phyloP scores from a whole-genome alignment of 2,329 filamentous ascomycete genomes.

The Fusarium subtropicale region DNA sequence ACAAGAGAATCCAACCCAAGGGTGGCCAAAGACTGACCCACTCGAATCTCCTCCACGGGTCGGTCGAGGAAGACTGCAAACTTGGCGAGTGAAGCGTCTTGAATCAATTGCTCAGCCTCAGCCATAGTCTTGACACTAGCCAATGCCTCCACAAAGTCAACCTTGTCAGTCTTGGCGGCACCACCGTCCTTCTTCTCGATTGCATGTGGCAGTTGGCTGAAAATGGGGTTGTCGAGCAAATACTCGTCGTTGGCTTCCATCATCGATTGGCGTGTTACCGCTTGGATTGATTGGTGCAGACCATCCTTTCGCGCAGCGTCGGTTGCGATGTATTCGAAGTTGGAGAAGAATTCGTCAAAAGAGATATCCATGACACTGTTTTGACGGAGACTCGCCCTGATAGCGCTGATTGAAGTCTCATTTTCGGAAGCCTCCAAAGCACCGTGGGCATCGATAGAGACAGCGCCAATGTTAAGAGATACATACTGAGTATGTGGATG shows the following conservation, averaged over 20 bases:
- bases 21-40: constrained; percentile 1
- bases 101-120: constrained; percentile 1
- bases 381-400: neutral
- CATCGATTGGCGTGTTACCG: constrained; percentile 3
- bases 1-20: constrained; percentile 8
- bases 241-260: constrained; percentile 11
- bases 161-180: neutral
- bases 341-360: constrained; percentile 5
- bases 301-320: neutral
- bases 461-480: constrained; percentile 8
- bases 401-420: constrained; percentile 6
- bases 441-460: constrained; percentile 8
- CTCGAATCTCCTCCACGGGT: neutral
- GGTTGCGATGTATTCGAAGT: constrained; percentile 5
- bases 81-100: constrained; percentile 6
- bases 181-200: neutral
- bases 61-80: constrained; percentile 15
- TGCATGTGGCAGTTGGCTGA: neutral
- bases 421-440: constrained; percentile 4
- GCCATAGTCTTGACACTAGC: neutral
- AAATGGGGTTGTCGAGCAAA: constrained; percentile 4
- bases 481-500: constrained; percentile 7
- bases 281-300: constrained; percentile 6
- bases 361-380: constrained; percentile 20
- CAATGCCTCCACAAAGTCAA: constrained; percentile 6